phyloP scores from a whole-genome alignment of 768 basidiomycete species.

The Kwoniella botswanensis region DNA sequence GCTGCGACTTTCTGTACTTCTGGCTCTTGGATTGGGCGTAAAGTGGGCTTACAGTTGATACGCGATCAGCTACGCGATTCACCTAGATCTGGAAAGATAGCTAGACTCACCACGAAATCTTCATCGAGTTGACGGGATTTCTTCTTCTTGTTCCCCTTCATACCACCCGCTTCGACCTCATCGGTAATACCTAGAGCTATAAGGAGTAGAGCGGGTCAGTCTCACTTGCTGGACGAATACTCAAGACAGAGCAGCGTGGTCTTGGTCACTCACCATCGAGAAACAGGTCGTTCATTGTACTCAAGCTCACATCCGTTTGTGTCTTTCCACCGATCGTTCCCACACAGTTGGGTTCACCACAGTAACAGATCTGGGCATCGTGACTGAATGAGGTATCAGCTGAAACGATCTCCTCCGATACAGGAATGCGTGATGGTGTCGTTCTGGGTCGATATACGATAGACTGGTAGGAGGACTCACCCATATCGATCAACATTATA shows the following conservation, averaged over 20 bases:
- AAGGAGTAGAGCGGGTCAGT: conserved; percentile 12
- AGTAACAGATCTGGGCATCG: conserved; percentile 91
- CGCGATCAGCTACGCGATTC: neutral
- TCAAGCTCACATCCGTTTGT: conserved; percentile 79
- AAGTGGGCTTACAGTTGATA: conserved; percentile 65
- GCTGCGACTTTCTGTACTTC: conserved; percentile 91
- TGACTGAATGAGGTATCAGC: conserved; percentile 64
- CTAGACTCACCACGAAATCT: conserved; percentile 75
- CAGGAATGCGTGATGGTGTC: no score
- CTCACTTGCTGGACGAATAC: neutral
- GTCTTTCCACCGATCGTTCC: conserved; percentile 98
- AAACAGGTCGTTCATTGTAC: conserved; percentile 90
- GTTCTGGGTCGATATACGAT: no score
- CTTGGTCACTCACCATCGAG: conserved; percentile 71
- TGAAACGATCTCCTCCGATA: neutral
- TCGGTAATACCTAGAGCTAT: conserved; percentile 91
- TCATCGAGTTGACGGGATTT: conserved; percentile 92
- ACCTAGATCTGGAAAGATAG: neutral
- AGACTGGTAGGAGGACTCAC: conserved; percentile 61
- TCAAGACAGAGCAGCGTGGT: neutral
- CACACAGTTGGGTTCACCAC: conserved; percentile 92
- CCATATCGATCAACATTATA: conserved; percentile 99
- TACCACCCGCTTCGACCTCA: conserved; percentile 77
- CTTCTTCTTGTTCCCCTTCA: conserved; percentile 88
- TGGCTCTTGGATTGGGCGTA: conserved; percentile 74